Evolutionary conservation across 768 basidiomycete species (phyloP), one percentile per base, ranked within the genome.

Genomic region (Coprinopsis sp.): DNA sequence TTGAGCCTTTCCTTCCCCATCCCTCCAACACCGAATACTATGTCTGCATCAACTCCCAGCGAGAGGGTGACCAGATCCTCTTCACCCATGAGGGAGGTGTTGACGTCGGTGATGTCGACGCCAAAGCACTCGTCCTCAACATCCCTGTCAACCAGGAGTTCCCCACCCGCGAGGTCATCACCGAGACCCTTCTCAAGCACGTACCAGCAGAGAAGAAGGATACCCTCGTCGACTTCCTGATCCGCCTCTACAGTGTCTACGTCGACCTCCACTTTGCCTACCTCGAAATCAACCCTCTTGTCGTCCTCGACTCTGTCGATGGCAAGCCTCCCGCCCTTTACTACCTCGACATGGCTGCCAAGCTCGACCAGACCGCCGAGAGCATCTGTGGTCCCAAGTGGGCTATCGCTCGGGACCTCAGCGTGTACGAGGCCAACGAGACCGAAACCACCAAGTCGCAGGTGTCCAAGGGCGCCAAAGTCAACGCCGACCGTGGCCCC

Each of bases 1-100:
- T 98, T 54, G 95, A 99, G 69, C 95, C 95, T n/a, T 96, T 99
- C 83, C 76, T 94, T 44, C 95, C 95, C 38, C 95, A 98, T 62
- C 84, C 91, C 2, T 81, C 90, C 43, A 77, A 92, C 63, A 87
- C 92, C 49, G 96, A 98, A 66, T 97, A 91, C 73, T 99, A 98
- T 66, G 88, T 99, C 62, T 98, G 95, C 72, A 88, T 99, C 70
- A 97, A 84, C 69, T 98, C 95, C 13, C 84, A 79, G 21, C 90
- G 96, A 52, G 87, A 95, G 61, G 92, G 90, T 47, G 96, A 99
- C 62, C 78, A 83, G 41, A 97, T 99, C 65, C 89, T 98, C 64
- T 99, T 98, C 80, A 96, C 93, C 25, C 93, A 96, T 66, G 93
- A 97, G 63, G 96, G 96, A 54, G 96, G 96, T 75, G 92, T 99